Evolutionary conservation across 139 green algal species (phyloP).

Genomic region (Desmodesmus armatus): DNA sequence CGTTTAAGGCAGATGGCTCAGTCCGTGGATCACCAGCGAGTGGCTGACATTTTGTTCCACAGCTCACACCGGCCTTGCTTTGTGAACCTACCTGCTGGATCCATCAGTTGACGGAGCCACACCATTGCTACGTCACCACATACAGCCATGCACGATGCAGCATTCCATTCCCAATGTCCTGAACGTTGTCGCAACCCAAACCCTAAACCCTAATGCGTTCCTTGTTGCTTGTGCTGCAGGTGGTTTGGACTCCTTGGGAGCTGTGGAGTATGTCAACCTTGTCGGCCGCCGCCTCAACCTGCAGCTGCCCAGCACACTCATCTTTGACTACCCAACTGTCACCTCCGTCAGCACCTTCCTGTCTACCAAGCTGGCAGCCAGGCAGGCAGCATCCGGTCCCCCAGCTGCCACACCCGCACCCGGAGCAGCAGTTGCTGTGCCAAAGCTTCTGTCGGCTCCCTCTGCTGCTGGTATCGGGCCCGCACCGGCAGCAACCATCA

Average conservation of each 20-base stretch:
- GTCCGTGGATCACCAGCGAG: no score
- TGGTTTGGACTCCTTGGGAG: constrained; percentile 84
- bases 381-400: neutral
- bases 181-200: no score
- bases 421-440: neutral
- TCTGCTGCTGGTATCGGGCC: neutral
- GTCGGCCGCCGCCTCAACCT: constrained; percentile 61
- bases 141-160: no score
- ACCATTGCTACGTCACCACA: no score
- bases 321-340: constrained; percentile 89
- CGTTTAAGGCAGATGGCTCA: no score
- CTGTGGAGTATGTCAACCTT: constrained; percentile 84
- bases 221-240: constrained; percentile 45
- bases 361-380: constrained; percentile 39
- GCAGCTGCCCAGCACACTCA: constrained; percentile 61
- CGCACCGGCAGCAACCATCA: neutral
- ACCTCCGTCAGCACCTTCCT: constrained; percentile 61
- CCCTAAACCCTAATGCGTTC: no score
- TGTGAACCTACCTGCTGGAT: no score
- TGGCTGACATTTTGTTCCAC: no score
- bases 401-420: neutral
- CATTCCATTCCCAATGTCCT: no score
- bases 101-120: no score
- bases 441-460: neutral
- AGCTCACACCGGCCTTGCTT: no score